A percentile compares a stretch with the other conserved stretches of the same genome.
Conservation (phyloP, 2,329 filamentous ascomycete species). For the Penicillium sp. region DNA sequence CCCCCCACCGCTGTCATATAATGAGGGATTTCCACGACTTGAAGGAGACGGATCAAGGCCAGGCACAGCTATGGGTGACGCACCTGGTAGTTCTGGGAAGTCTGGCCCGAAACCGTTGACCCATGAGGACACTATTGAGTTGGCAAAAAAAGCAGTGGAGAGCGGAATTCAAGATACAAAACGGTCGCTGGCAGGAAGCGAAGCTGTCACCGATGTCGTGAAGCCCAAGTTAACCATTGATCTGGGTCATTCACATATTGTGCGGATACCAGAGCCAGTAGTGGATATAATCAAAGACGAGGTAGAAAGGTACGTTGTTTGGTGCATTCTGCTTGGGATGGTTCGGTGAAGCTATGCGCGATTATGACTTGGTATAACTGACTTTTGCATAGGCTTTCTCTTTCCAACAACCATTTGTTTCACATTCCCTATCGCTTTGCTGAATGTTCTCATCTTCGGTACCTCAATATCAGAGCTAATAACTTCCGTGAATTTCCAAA, state of each 20-base stretch:
- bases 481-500: slow-evolving; percentile 62
- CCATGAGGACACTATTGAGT: slow-evolving; percentile 47
- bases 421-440: slow-evolving; percentile 50
- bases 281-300: slow-evolving; percentile 55
- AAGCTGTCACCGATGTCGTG: slow-evolving; percentile 47
- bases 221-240: slow-evolving; percentile 53
- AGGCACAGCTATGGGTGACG: slow-evolving; percentile 27
- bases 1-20: slow-evolving; percentile 26
- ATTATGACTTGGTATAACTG: not conserved
- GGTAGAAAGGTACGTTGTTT: slow-evolving; percentile 47
- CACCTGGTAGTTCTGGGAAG: slow-evolving; percentile 19
- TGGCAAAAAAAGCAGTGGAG: slow-evolving; percentile 47
- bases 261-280: slow-evolving; percentile 50
- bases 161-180: slow-evolving; percentile 49
- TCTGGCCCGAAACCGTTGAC: slow-evolving; percentile 33
- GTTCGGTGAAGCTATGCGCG: not conserved
- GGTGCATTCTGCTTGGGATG: not conserved
- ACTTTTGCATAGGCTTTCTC: slow-evolving; percentile 42
- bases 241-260: slow-evolving; percentile 51
- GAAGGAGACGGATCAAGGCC: slow-evolving; percentile 31
- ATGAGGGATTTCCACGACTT: slow-evolving; percentile 26
- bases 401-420: slow-evolving; percentile 54
- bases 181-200: slow-evolving; percentile 47
- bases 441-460: slow-evolving; percentile 50
- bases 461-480: slow-evolving; percentile 52